phyloP scores from a whole-genome alignment of 768 basidiomycete genomes.

The Steccherinum ochraceum region DNA sequence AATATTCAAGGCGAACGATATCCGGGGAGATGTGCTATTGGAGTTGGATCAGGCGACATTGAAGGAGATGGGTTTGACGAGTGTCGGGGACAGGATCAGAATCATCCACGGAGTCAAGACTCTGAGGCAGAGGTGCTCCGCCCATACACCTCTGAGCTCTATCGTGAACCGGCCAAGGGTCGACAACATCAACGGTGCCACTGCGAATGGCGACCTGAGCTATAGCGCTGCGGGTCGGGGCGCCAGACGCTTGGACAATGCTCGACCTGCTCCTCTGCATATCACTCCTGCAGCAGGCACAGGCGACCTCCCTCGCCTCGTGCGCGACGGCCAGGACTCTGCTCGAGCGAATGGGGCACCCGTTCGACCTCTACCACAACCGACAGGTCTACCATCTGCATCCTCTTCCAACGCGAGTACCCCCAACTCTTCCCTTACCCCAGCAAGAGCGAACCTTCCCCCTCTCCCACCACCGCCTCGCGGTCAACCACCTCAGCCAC shows the following conservation, averaged over 20 bases:
- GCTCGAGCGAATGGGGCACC: conserved; percentile 26
- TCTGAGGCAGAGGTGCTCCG: conserved; percentile 54
- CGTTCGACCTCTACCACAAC: conserved; percentile 46
- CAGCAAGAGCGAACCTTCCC: conserved; percentile 43
- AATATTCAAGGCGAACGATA: conserved; percentile 80
- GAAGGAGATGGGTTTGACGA: conserved; percentile 85
- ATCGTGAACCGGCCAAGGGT: conserved; percentile 17
- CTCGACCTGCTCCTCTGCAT: conserved; percentile 78
- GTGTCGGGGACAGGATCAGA: conserved; percentile 88
- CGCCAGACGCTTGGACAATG: conserved; percentile 48
- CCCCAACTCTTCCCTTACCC: conserved; percentile 13
- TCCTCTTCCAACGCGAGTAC: conserved; percentile 25
- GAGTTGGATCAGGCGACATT: conserved; percentile 85
- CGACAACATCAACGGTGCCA: conserved; percentile 13
- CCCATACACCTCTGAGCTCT: conserved; percentile 10
- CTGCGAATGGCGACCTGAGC: conserved; percentile 13
- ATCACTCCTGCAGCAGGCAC: conserved; percentile 49
- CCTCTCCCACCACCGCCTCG: conserved; percentile 69
- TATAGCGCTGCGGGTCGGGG: conserved; percentile 21
- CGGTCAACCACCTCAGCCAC: conserved; percentile 44
- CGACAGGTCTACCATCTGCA: too few species aligned
- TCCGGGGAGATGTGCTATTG: conserved; percentile 84
- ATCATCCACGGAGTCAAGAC: conserved; percentile 81
- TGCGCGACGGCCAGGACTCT: conserved; percentile 59
- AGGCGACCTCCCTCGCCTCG: conserved; percentile 65